phyloP scores from a whole-genome alignment of 2,329 filamentous ascomycete species.

The Aureobasidium vineae region DNA sequence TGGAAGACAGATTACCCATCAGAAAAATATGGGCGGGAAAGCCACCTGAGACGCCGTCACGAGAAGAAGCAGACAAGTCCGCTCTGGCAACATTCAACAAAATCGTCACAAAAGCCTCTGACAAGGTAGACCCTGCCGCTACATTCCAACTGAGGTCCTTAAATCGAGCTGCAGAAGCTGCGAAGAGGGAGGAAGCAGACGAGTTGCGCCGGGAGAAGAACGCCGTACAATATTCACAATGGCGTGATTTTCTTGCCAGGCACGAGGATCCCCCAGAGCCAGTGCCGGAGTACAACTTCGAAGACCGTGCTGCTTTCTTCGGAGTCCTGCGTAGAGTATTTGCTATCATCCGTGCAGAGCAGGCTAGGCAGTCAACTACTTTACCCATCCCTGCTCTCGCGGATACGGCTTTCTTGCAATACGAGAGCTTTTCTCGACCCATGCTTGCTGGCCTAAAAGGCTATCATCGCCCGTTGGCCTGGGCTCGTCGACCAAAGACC shows the following conservation, averaged over 20 bases:
- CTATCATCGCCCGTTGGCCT: not conserved
- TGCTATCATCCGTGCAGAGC: not conserved
- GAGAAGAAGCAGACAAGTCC: not conserved
- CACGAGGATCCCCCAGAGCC: not conserved
- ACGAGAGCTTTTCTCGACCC: not conserved
- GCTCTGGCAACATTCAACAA: not conserved
- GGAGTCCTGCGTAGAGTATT: not conserved
- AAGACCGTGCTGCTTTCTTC: not conserved
- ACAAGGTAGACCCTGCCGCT: not conserved
- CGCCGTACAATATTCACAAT: not conserved
- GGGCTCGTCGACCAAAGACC: not conserved
- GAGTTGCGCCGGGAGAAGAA: not conserved
- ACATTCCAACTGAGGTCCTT: not conserved
- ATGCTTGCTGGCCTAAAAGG: not conserved
- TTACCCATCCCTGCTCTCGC: too few species aligned
- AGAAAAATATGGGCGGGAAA: not conserved
- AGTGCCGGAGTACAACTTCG: not conserved
- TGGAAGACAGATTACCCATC: not conserved
- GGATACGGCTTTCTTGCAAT: not conserved
- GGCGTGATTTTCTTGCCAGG: not conserved
- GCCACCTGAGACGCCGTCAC: too few species aligned
- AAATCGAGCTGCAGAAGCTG: not conserved
- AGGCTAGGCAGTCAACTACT: not conserved
- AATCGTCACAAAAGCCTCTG: not conserved
- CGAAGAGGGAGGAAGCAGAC: not conserved